phyloP scores from a whole-genome alignment of 116 monocot species.

The Trichopus zeylanicus region DNA sequence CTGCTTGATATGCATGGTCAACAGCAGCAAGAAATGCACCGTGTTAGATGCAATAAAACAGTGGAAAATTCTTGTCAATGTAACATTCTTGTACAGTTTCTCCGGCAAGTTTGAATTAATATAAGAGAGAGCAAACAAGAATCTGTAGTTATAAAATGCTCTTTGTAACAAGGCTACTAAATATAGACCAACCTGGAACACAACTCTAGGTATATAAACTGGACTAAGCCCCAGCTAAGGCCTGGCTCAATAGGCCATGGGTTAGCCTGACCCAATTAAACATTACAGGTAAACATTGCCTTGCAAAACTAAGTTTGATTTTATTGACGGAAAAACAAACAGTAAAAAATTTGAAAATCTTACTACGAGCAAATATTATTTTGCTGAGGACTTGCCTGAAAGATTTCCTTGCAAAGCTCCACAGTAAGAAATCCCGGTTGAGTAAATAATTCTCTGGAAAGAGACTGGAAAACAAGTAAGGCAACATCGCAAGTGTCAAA shows the following conservation, averaged over 20 bases:
- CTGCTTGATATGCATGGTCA: too few relatives aligned
- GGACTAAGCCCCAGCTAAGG: too few relatives aligned
- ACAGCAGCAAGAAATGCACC: too few relatives aligned
- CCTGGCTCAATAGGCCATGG: too few relatives aligned
- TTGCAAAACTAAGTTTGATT: not conserved
- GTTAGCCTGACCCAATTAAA: not conserved
- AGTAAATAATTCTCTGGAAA: constrained; percentile 57
- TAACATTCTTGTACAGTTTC: too few relatives aligned
- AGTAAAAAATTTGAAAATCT: not conserved
- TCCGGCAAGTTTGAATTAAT: too few relatives aligned
- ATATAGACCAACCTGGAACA: not conserved
- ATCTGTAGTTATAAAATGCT: too few relatives aligned
- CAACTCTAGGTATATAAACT: not conserved
- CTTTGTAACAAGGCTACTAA: too few relatives aligned
- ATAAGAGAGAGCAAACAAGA: too few relatives aligned
- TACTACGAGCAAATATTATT: not conserved
- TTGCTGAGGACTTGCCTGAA: constrained; percentile 44
- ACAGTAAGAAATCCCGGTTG: constrained; percentile 35
- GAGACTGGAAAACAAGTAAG: constrained; percentile 45
- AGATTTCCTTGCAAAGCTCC: constrained; percentile 64
- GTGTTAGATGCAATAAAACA: too few relatives aligned
- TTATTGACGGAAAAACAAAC: not conserved
- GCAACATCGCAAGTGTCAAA: constrained; percentile 29
- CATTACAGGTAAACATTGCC: not conserved
- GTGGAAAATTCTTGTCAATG: too few relatives aligned